A percentile compares a stretch with the other conserved stretches of the same genome.
Conservation (phyloP, 164 flowering plant genomes). For the Vitis amurensis region DNA sequence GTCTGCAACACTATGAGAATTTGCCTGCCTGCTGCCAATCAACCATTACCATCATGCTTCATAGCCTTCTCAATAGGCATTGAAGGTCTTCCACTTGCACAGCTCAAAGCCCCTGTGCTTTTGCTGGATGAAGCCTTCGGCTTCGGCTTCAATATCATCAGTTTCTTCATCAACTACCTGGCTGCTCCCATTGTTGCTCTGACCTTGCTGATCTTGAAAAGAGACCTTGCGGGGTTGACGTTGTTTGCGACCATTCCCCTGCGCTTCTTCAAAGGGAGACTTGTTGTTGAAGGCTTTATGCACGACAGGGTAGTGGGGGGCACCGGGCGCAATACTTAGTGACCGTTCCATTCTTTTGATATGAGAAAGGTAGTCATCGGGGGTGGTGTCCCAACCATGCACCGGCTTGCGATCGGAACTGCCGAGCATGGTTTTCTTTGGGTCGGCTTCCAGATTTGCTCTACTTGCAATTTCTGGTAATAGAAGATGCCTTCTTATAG, state of each 20-base stretch:
- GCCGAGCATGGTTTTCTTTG: neutral
- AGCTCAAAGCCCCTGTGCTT: constrained; percentile 44
- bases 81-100: constrained; percentile 44
- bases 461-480: neutral
- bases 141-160: constrained; percentile 18
- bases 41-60: neutral
- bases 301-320: constrained; percentile 40
- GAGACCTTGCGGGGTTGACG: no score
- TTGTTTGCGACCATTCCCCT: neutral
- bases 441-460: neutral
- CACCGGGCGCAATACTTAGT: constrained; percentile 21
- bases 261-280: constrained; percentile 1
- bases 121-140: constrained; percentile 30
- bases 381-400: constrained; percentile 13
- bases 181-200: constrained; percentile 3
- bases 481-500: constrained; percentile 19
- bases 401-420: constrained; percentile 1
- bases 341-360: constrained; percentile 21
- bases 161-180: constrained; percentile 11
- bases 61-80: neutral
- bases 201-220: neutral
- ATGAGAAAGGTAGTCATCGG: constrained; percentile 30
- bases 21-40: constrained; percentile 3
- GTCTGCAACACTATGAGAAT: neutral
- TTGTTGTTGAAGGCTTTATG: constrained; percentile 31